phyloP scores from a whole-genome alignment of 441 rosid genomes.

The Erodium trifolium region DNA sequence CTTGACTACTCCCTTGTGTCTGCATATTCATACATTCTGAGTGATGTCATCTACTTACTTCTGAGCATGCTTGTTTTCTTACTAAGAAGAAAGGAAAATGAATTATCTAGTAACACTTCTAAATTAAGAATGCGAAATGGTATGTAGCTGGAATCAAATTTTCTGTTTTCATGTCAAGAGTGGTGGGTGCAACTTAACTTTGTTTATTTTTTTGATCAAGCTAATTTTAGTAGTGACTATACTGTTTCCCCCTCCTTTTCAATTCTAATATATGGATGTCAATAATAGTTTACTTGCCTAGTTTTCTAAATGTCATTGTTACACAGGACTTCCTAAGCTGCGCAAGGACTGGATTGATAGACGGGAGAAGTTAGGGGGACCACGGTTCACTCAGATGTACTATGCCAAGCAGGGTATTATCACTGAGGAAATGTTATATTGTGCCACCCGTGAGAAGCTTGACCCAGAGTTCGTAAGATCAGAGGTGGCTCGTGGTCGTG shows the following conservation, averaged over 20 bases:
- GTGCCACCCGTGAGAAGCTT: slow-evolving; percentile 86
- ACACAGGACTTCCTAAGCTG: slow-evolving; percentile 80
- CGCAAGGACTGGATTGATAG: slow-evolving; percentile 80
- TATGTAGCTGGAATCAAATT: background rate
- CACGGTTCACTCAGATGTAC: slow-evolving; percentile 94
- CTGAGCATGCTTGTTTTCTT: background rate
- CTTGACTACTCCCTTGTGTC: background rate
- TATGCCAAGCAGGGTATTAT: slow-evolving; percentile 90
- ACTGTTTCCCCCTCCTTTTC: background rate
- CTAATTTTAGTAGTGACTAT: background rate
- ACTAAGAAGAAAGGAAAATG: background rate
- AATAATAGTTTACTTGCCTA: background rate
- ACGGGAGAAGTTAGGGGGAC: slow-evolving; percentile 63
- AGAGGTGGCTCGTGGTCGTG: slow-evolving; percentile 93
- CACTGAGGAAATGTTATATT: slow-evolving; percentile 89
- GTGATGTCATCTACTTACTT: background rate
- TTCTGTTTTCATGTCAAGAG: background rate
- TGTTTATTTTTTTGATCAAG: background rate
- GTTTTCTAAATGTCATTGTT: slow-evolving; percentile 13
- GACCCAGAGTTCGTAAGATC: slow-evolving; percentile 94
- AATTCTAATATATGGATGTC: too few species aligned
- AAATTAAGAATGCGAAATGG: background rate
- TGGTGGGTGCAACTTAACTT: background rate
- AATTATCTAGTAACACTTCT: background rate
- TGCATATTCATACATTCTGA: background rate